These are phyloP conservation scores for Haplographium delicatum DNA, from an alignment of 495 filamentous ascomycete genomes.

Conservation along the genomic window DNA sequence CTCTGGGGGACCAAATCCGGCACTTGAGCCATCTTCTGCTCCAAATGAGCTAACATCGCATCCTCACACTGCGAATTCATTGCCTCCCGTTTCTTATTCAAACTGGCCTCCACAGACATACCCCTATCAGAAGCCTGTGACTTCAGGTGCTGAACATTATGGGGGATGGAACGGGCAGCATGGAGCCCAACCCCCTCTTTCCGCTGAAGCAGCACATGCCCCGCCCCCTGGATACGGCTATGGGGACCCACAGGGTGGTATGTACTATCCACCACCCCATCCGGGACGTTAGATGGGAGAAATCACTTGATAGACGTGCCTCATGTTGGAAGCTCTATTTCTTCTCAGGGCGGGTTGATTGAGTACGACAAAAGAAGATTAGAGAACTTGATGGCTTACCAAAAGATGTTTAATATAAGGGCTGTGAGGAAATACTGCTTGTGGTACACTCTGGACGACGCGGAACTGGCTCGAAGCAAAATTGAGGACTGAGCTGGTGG, in stretches of 20 bases:
- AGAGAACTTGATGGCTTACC: too few relatives aligned
- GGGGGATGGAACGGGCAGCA: conserved; percentile 14
- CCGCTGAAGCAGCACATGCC: conserved; percentile 1
- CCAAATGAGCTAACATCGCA: conserved; percentile 7
- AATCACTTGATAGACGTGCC: too few relatives aligned
- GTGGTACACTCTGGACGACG: too few relatives aligned
- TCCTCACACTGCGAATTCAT: conserved; percentile 15
- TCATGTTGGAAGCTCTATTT: too few relatives aligned
- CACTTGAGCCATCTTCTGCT: conserved; percentile 6
- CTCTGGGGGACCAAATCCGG: conserved; percentile 2
- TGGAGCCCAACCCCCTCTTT: conserved; percentile 7
- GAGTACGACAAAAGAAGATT: too few relatives aligned
- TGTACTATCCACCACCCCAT: conserved; percentile 22
- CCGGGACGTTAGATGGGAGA: conserved; percentile 10
- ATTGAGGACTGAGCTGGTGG: too few relatives aligned
- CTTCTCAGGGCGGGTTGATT: too few relatives aligned
- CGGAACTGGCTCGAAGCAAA: too few relatives aligned
- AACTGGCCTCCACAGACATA: conserved; percentile 26
- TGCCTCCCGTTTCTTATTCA: conserved; percentile 15
- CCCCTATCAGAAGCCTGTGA: conserved; percentile 20
- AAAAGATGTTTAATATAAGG: too few relatives aligned
- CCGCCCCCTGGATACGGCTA: conserved; percentile 16
- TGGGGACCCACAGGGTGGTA: conserved; percentile 14
- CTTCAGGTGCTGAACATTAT: conserved; percentile 16
- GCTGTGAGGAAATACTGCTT: too few relatives aligned